Evolutionary conservation across 306 rosid species (phyloP), one percentile per base, ranked within the genome.

Genomic region (Coriaria nepalensis): DNA sequence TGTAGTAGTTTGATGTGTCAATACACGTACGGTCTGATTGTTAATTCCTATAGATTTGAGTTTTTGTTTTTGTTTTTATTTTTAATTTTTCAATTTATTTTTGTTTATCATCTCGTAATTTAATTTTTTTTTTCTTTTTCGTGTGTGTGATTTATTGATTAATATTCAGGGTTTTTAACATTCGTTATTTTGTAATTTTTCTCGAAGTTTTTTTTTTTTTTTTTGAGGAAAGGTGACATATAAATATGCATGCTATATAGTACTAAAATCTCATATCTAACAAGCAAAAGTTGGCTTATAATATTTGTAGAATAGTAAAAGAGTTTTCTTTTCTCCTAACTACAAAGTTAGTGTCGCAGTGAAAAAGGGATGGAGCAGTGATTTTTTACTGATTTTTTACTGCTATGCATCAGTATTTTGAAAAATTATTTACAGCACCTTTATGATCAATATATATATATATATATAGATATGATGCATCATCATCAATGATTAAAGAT

Each of bases 1-100:
- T 76, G 78, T 75, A 52, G 65, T 68, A 65, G 76, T 78, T 81
- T 78, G 76, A 71, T 64, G 71, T 66, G 78, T 69, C 54, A 53
- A 59, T 78, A 74, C 87, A 74, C 93, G 93, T 77, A 83, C 74
- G 96, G 88, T 76, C 78, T 78, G 88, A 66, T 79, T 76, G 68
- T 76, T 60, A 67, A 20, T 20, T 77, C 50, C 39, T 56, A 42
- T 66, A 76, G 55, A 42, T 48, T 70, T 67, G 69, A 71, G 55
- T 49, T 57, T 56, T 52, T 33, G 33, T 63, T 62, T 56, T 61
- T 53, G 60, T 40, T 44, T 67, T 65, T 70, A 69, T 61, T 70
- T 67, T 59, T 41, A 51, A 57, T 61, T 39, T 69, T 61, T 67
- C 44, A 43, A 52, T 76, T 81, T 72, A 68, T 65, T 35, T 47